Conservation (phyloP, 2,329 filamentous ascomycete genomes). For the Bipolaris cookei region DNA sequence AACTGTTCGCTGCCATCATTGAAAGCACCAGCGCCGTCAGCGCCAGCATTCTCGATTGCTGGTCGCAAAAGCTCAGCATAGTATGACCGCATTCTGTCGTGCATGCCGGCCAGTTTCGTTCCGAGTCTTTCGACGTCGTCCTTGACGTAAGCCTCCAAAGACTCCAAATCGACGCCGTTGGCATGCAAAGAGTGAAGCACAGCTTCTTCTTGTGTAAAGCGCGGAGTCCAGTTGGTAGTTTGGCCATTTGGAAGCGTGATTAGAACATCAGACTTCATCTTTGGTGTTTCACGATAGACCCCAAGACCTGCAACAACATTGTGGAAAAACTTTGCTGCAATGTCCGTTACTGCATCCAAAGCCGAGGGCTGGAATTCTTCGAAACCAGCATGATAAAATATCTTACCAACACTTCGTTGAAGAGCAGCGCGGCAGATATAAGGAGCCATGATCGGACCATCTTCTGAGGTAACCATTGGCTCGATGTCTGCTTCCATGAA, state of each 20-base stretch:
- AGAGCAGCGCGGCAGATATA: slow-evolving; percentile 82
- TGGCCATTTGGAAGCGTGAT: slow-evolving; percentile 34
- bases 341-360: slow-evolving; percentile 85
- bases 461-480: slow-evolving; percentile 86
- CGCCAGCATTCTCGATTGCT: slow-evolving; percentile 76
- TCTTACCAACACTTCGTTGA: slow-evolving; percentile 88
- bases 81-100: slow-evolving; percentile 93
- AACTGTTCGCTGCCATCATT: slow-evolving; percentile 98
- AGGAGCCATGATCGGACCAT: slow-evolving; percentile 84
- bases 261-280: slow-evolving; percentile 63
- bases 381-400: slow-evolving; percentile 95
- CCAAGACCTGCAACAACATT: slow-evolving; percentile 82
- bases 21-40: slow-evolving; percentile 88
- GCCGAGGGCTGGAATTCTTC: slow-evolving; percentile 97
- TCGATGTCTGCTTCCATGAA: slow-evolving; percentile 87
- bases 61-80: slow-evolving; percentile 92
- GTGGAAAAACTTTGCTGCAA: slow-evolving; percentile 86
- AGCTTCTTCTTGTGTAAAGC: slow-evolving; percentile 83
- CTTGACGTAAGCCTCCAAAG: slow-evolving; percentile 83
- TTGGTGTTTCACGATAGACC: slow-evolving; percentile 82
- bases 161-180: slow-evolving; percentile 80
- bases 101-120: slow-evolving; percentile 78
- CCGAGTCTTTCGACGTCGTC: slow-evolving; percentile 91
- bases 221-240: slow-evolving; percentile 62
- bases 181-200: slow-evolving; percentile 85